A percentile compares a stretch with the other conserved stretches of the same genome.
phyloP scores from a whole-genome alignment of 345 rosid species.

The Pistacia atlantica region DNA sequence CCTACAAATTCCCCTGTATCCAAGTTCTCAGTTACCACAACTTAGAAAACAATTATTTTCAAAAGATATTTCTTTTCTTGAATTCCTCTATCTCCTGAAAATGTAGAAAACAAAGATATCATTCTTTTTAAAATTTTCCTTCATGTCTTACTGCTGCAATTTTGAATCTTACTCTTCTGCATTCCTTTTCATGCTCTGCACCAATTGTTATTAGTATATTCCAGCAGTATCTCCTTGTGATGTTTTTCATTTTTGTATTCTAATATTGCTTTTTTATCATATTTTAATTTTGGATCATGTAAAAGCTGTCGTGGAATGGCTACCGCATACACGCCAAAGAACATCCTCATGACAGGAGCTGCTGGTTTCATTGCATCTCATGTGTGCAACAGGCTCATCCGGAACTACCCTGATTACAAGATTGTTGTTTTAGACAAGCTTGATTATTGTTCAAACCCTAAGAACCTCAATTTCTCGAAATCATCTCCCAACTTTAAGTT shows the following conservation, averaged over 20 bases:
- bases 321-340: constrained; percentile 33
- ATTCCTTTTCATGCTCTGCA: not conserved
- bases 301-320: constrained; percentile 16
- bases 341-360: constrained; percentile 53
- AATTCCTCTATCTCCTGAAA: too few relatives aligned
- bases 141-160: not conserved
- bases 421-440: constrained; percentile 54
- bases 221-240: not conserved
- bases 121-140: too few relatives aligned
- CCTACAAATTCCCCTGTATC: too few relatives aligned
- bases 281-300: constrained; percentile 4
- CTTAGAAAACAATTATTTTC: too few relatives aligned
- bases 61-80: too few relatives aligned
- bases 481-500: constrained; percentile 45
- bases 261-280: not conserved
- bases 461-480: constrained; percentile 42
- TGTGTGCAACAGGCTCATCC: constrained; percentile 46
- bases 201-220: not conserved
- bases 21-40: too few relatives aligned
- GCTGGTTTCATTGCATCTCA: constrained; percentile 59
- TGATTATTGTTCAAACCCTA: constrained; percentile 48
- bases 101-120: too few relatives aligned
- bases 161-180: not conserved
- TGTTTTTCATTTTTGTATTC: not conserved
- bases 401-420: constrained; percentile 42